phyloP scores from a whole-genome alignment of 345 rosid species.

The Salix arbutifolia region DNA sequence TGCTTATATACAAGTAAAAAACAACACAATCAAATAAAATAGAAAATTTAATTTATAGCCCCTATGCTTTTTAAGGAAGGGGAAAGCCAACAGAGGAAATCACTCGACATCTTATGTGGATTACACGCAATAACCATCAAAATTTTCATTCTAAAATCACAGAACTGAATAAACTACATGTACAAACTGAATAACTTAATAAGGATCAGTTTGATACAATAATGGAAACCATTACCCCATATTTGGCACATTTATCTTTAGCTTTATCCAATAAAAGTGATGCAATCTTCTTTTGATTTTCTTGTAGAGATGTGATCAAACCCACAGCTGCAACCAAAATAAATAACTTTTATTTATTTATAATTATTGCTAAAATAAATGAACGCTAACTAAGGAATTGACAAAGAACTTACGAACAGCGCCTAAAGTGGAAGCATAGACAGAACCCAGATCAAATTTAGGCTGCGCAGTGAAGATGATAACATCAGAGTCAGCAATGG shows the following conservation, averaged over 20 bases:
- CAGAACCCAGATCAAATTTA: constrained; percentile 31
- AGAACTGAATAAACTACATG: not conserved
- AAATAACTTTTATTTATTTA: not conserved
- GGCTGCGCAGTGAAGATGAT: constrained; percentile 58
- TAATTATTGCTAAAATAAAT: not conserved
- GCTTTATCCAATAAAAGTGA: constrained; percentile 39
- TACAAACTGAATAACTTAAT: not conserved
- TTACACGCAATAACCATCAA: not conserved
- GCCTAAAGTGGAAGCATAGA: constrained; percentile 58
- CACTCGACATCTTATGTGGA: not conserved
- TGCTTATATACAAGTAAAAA: too few relatives aligned
- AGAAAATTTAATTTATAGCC: too few relatives aligned
- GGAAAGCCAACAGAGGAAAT: too few relatives aligned
- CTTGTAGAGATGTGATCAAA: constrained; percentile 41
- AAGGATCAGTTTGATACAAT: not conserved
- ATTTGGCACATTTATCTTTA: constrained; percentile 40
- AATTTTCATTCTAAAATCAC: not conserved
- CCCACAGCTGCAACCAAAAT: constrained; percentile 43
- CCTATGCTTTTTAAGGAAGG: too few relatives aligned
- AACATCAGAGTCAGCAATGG: constrained; percentile 39
- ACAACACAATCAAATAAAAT: too few relatives aligned
- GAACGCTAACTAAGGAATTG: not conserved
- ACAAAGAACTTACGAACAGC: constrained; percentile 39
- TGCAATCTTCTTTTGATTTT: constrained; percentile 44
- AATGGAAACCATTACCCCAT: constrained; percentile 36